Base-by-base conservation (phyloP, 1,139 yeast genomes). In the Debaryomyces sp. region DNA sequence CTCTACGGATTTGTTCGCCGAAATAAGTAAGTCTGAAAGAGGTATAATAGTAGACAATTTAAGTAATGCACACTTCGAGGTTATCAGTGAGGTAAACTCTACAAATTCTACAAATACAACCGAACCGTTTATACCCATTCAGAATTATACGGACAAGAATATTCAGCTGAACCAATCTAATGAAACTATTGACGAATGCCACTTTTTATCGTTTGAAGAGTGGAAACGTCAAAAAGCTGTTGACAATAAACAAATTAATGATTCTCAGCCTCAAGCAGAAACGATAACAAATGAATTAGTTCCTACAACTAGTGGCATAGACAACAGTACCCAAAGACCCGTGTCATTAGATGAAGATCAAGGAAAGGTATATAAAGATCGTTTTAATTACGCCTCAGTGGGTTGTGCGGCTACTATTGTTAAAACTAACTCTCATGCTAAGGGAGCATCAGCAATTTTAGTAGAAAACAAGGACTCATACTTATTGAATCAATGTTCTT, bases 321-420 rank as follows among this genome's bases (percentile, higher is more conserved):
- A 21, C 18, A 35, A 22, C 26, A 27, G 27, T 10, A 40, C 27
- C 7, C 38, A n/a, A n/a, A 23, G n/a, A 6, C 13, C n/a, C 12
- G 26, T 15, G 8, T 29, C 42, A 10, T 13, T 21, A 1, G 46
- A 44, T 27, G 52, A 49, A 36, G 75, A 74, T 8, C 81, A 75
- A 41, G 89, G 89, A 2, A 83, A 80, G 54, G 62, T 81, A 2
- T 87, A 86, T 59, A 87, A 88, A 58, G 90, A 87, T 52, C 77
- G 89, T 50, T 89, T 89, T 70, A 92, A 92, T 63, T 92, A 84
- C 70, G 98, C 98, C 0, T 89, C 97, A 0, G 80, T 85, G 47
- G 97, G 89, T 62, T 92, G 98, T 73, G 97, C 97, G 6, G 97
- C 97, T 0, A 87, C 96, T 0, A 84, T 92, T 4, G 85, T 92